phyloP scores from a whole-genome alignment of 495 filamentous ascomycete genomes.

The Neurospora sp. region DNA sequence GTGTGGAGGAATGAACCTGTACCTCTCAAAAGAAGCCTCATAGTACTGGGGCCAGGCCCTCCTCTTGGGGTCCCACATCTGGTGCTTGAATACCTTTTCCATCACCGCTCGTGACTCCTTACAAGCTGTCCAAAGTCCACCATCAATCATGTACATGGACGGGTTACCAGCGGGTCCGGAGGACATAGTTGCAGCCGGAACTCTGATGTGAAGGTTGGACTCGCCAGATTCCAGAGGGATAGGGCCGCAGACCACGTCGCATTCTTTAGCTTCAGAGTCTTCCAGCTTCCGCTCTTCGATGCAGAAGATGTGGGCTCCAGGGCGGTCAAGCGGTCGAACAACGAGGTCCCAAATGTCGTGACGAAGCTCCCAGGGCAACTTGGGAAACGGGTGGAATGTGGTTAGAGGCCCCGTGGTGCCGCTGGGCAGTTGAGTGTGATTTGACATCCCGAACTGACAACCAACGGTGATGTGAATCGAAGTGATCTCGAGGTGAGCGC shows the following conservation, averaged over 20 bases:
- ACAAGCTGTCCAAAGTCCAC: constrained; percentile 1
- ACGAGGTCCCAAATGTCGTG: neutral
- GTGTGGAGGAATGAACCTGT: neutral
- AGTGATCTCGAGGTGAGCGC: neutral
- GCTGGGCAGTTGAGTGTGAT: neutral
- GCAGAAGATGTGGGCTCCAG: neutral
- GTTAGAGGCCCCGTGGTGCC: neutral
- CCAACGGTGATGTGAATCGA: neutral
- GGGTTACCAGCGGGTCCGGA: neutral
- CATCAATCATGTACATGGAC: neutral
- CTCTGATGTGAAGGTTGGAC: neutral
- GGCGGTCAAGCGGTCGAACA: neutral
- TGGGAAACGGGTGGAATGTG: neutral
- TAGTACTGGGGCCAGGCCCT: neutral
- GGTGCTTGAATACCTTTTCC: neutral
- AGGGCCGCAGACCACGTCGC: neutral
- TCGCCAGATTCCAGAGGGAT: neutral
- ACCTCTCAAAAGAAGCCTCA: neutral
- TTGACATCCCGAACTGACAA: neutral
- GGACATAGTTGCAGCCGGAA: neutral
- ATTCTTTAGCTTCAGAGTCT: neutral
- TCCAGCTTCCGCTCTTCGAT: neutral
- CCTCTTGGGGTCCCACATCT: neutral
- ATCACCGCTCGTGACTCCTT: neutral
- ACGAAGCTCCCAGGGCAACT: neutral